Evolutionary conservation across 2,329 filamentous ascomycete species (phyloP).

Genomic region (Cercospora zeina): DNA sequence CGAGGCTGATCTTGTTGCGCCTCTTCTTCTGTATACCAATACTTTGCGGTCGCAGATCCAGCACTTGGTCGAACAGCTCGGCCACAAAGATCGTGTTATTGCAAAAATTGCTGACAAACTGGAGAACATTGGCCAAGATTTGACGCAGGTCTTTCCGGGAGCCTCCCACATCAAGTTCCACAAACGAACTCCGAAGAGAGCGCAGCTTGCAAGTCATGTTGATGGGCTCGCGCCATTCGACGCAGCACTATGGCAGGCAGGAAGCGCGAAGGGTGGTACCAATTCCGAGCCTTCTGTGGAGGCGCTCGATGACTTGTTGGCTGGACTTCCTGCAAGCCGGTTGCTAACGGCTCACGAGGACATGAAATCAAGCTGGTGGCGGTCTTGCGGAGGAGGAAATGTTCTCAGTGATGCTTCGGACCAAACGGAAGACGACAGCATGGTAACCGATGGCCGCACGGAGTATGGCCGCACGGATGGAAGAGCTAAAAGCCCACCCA

Average conservation of each 20-base stretch:
- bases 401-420: neutral
- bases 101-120: slow-evolving; percentile 60
- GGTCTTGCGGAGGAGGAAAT: slow-evolving; percentile 33
- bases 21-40: slow-evolving; percentile 54
- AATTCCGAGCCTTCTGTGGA: slow-evolving; percentile 15
- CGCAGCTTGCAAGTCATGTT: slow-evolving; percentile 56
- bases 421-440: neutral
- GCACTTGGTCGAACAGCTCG: slow-evolving; percentile 52
- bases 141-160: slow-evolving; percentile 59
- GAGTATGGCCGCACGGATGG: neutral
- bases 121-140: slow-evolving; percentile 56
- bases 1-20: slow-evolving; percentile 55
- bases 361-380: slow-evolving; percentile 38
- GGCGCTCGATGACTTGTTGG: slow-evolving; percentile 25
- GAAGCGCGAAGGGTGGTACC: neutral
- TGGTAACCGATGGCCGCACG: neutral
- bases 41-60: slow-evolving; percentile 51
- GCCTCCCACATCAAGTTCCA: slow-evolving; percentile 50
- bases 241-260: slow-evolving; percentile 45
- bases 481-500: neutral
- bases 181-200: slow-evolving; percentile 49
- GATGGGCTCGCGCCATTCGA: slow-evolving; percentile 58
- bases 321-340: neutral
- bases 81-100: slow-evolving; percentile 61
- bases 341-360: slow-evolving; percentile 2